These are phyloP conservation scores for Musa schizocarpa DNA, from an alignment of 176 grass and related monocot species.

Conservation along the genomic window DNA sequence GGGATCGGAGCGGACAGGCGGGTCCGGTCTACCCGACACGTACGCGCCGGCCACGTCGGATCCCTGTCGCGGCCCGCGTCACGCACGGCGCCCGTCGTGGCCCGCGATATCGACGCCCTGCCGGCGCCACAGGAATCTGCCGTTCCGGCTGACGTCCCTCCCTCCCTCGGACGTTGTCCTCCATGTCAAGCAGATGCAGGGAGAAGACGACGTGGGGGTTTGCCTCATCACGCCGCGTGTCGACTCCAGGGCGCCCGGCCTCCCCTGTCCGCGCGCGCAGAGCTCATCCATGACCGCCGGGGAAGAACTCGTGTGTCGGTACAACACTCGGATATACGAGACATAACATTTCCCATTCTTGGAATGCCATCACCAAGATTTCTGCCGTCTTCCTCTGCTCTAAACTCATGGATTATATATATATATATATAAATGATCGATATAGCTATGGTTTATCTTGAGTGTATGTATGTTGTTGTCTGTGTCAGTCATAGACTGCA, in stretches of 20 bases:
- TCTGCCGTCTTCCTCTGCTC: too few relatives aligned
- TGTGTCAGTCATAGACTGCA: too few relatives aligned
- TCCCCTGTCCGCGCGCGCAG: not conserved
- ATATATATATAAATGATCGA: too few relatives aligned
- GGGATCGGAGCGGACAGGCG: slow-evolving; percentile 26
- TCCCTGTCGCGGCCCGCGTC: slow-evolving; percentile 19
- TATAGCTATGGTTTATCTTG: too few relatives aligned
- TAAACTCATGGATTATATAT: too few relatives aligned
- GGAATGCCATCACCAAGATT: too few relatives aligned
- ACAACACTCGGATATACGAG: too few relatives aligned
- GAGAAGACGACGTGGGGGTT: not conserved
- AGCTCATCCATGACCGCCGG: too few relatives aligned
- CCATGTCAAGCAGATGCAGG: not conserved
- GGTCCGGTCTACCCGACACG: slow-evolving; percentile 44
- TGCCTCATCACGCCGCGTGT: not conserved
- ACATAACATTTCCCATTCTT: too few relatives aligned
- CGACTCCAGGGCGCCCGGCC: not conserved
- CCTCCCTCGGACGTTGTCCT: not conserved
- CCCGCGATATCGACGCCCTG: slow-evolving; percentile 1
- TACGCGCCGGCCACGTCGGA: slow-evolving; percentile 26
- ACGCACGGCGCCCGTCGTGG: not conserved
- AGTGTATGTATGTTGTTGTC: too few relatives aligned
- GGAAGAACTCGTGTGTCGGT: too few relatives aligned
- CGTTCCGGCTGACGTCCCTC: slow-evolving; percentile 14
- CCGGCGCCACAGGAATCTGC: slow-evolving; percentile 22